A percentile compares a stretch with the other conserved stretches of the same genome.
Evolutionary conservation across 345 rosid species (phyloP).

Genomic region (Corchorus capsularis): DNA sequence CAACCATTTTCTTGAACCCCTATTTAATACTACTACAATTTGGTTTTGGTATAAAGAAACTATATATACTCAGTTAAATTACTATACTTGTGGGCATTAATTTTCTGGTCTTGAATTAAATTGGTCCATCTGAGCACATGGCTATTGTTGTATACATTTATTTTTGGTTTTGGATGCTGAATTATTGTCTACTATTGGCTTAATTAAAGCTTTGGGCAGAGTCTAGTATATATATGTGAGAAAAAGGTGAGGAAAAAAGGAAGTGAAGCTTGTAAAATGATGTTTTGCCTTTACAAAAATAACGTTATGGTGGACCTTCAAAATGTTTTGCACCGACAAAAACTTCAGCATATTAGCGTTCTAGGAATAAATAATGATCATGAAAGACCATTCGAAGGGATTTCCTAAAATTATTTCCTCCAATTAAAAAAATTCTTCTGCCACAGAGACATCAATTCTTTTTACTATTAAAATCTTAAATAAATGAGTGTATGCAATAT

Average conservation of each 20-base stretch:
- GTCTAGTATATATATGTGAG: neutral
- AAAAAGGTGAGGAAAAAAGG: neutral
- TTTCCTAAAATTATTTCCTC: neutral
- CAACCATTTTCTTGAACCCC: neutral
- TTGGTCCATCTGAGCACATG: neutral
- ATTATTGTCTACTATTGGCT: neutral
- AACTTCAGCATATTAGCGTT: constrained; percentile 3
- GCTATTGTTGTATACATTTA: neutral
- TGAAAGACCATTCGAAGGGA: neutral
- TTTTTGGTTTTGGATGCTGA: neutral
- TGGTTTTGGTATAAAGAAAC: neutral
- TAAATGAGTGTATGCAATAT: neutral
- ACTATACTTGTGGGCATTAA: neutral
- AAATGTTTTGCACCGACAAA: constrained; percentile 29
- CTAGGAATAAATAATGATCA: neutral
- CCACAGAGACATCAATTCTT: constrained; percentile 1
- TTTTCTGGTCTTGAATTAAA: neutral
- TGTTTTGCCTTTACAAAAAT: neutral
- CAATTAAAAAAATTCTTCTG: neutral
- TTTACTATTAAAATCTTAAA: neutral
- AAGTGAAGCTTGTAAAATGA: constrained; percentile 8
- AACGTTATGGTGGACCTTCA: neutral
- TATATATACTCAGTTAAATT: neutral
- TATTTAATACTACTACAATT: constrained; percentile 1
- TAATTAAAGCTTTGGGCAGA: neutral